Conservation (phyloP, 495 filamentous ascomycete genomes). For the Hyaloscypha bicolor region DNA sequence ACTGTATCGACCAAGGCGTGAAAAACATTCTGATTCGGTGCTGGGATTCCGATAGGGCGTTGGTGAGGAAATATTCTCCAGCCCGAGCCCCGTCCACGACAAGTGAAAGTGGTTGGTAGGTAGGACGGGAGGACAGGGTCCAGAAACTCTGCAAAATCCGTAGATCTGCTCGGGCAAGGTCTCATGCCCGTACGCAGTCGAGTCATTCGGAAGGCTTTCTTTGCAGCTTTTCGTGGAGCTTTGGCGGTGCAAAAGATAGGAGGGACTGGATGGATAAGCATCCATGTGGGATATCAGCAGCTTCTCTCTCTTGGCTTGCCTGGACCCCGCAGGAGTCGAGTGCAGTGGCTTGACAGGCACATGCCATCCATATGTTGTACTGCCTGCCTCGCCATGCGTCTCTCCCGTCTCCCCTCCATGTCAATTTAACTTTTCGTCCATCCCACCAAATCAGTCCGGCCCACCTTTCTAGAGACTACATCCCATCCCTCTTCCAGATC, state of each 20-base stretch:
- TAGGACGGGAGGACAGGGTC: conserved; percentile 7
- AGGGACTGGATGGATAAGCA: neutral
- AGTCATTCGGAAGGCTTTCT: conserved; percentile 1
- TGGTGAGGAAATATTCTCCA: neutral
- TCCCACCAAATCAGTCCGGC: conserved; percentile 20
- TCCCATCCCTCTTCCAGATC: neutral
- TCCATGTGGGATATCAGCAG: neutral
- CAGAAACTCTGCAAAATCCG: conserved; percentile 1
- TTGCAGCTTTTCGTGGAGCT: neutral
- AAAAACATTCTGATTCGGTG: neutral
- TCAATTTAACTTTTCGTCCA: conserved; percentile 6
- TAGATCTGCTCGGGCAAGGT: conserved; percentile 2
- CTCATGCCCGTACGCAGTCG: neutral
- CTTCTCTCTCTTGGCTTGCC: conserved; percentile 1
- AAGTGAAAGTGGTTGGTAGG: neutral
- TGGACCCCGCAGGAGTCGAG: conserved; percentile 3
- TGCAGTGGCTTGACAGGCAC: conserved; percentile 25
- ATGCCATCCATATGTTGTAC: conserved; percentile 26
- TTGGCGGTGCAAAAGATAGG: neutral
- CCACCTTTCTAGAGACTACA: neutral
- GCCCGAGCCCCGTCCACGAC: neutral
- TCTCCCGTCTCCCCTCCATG: neutral
- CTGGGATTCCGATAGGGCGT: neutral
- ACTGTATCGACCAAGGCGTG: neutral
- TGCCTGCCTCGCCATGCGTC: conserved; percentile 14